Evolutionary conservation across 2,329 filamentous ascomycete genomes (phyloP).

Genomic region (Aspergillus fructus): DNA sequence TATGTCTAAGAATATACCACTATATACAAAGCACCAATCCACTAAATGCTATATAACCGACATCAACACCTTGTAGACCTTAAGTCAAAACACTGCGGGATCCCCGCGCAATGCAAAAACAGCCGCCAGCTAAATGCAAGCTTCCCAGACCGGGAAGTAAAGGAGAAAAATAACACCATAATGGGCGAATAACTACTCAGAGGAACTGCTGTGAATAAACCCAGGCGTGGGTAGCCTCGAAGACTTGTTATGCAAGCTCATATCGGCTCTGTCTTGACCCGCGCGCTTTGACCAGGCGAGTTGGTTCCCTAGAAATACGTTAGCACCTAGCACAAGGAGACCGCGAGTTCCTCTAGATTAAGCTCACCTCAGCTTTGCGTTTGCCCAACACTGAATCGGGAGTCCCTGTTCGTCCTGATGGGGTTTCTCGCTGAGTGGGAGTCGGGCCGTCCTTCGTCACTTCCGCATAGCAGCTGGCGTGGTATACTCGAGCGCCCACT

Average conservation of each 20-base stretch:
- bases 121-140: conserved; percentile 21
- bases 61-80: conserved; percentile 4
- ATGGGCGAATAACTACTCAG: neutral
- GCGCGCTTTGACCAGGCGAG: conserved; percentile 36
- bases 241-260: conserved; percentile 10
- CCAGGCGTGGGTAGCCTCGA: neutral
- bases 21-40: conserved; percentile 9
- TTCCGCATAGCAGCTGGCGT: conserved; percentile 86
- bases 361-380: conserved; percentile 67
- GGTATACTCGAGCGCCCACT: conserved; percentile 77
- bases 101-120: conserved; percentile 16
- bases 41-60: neutral
- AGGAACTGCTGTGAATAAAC: neutral
- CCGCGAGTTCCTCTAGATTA: neutral
- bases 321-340: neutral
- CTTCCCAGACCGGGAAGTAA: conserved; percentile 7
- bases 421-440: conserved; percentile 29
- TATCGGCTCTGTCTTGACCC: conserved; percentile 41
- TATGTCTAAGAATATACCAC: neutral
- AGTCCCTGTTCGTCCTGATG: conserved; percentile 48
- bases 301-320: conserved; percentile 30
- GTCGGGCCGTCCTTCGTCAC: conserved; percentile 64
- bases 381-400: conserved; percentile 70
- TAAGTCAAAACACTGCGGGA: neutral
- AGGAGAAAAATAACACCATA: neutral